Conservation (phyloP, 495 filamentous ascomycete species). For the Tetracladium marchalianum region DNA sequence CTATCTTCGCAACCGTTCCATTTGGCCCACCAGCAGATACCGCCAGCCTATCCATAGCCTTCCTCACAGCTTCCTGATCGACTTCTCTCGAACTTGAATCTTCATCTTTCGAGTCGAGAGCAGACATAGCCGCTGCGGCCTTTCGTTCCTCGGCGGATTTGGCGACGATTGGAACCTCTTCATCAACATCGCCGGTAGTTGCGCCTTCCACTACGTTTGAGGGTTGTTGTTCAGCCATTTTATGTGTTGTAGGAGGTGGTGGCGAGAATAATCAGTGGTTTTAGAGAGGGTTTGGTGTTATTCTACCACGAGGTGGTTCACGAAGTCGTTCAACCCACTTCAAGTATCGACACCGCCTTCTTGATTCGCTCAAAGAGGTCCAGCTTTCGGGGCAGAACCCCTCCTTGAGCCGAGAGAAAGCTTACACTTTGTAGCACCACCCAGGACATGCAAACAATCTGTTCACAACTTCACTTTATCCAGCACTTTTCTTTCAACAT, state of each 20-base stretch:
- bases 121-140: slow-evolving; percentile 74
- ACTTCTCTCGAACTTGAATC: slow-evolving; percentile 40
- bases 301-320: too few species aligned
- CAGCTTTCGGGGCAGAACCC: too few species aligned
- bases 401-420: too few species aligned
- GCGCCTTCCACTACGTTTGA: slow-evolving; percentile 45
- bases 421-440: too few species aligned
- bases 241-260: neutral
- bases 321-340: too few species aligned
- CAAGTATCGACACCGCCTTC: too few species aligned
- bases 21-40: slow-evolving; percentile 25
- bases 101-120: slow-evolving; percentile 61
- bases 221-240: slow-evolving; percentile 54
- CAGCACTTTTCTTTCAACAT: too few species aligned
- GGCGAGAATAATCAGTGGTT: too few species aligned
- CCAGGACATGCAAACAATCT: too few species aligned
- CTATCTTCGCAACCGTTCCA: slow-evolving; percentile 22
- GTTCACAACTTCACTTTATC: too few species aligned
- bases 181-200: slow-evolving; percentile 48
- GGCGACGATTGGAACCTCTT: slow-evolving; percentile 50
- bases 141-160: slow-evolving; percentile 79
- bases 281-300: too few species aligned
- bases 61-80: slow-evolving; percentile 73
- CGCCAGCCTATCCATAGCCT: slow-evolving; percentile 67
- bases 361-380: too few species aligned